phyloP scores from a whole-genome alignment of 2,329 filamentous ascomycete species.

The Sphaerulina vaccinii region DNA sequence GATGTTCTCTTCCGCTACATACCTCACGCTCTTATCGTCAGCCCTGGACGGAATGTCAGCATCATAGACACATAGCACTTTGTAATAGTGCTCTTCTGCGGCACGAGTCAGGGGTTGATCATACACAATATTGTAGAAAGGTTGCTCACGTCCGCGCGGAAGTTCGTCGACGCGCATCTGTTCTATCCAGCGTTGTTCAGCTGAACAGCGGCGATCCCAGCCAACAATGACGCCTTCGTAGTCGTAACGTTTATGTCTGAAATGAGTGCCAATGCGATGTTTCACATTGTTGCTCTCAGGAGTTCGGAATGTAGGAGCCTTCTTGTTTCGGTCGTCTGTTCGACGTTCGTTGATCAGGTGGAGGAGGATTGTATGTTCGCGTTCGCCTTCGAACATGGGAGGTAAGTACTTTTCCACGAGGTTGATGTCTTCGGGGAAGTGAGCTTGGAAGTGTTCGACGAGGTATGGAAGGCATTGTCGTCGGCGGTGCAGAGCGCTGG shows the following conservation, averaged over 20 bases:
- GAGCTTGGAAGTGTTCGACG: slow-evolving; percentile 61
- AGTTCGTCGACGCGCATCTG: slow-evolving; percentile 63
- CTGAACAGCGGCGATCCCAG: slow-evolving; percentile 68
- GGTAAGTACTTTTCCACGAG: slow-evolving; percentile 67
- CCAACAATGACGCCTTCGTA: slow-evolving; percentile 82
- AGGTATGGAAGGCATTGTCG: slow-evolving; percentile 65
- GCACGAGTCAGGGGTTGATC: slow-evolving; percentile 45
- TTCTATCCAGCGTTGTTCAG: slow-evolving; percentile 62
- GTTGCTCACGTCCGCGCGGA: slow-evolving; percentile 61
- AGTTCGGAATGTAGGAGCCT: slow-evolving; percentile 36
- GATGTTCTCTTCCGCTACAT: slow-evolving; percentile 81
- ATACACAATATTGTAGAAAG: slow-evolving; percentile 85
- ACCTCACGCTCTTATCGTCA: slow-evolving; percentile 66
- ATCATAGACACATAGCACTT: slow-evolving; percentile 68
- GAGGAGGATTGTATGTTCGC: slow-evolving; percentile 55
- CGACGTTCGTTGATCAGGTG: slow-evolving; percentile 57
- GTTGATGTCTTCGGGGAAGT: slow-evolving; percentile 69
- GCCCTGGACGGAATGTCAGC: slow-evolving; percentile 46
- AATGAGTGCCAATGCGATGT: slow-evolving; percentile 78
- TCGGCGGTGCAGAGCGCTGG: slow-evolving; percentile 37
- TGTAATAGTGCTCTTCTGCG: slow-evolving; percentile 68
- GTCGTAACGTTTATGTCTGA: slow-evolving; percentile 75
- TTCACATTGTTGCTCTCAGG: slow-evolving; percentile 41
- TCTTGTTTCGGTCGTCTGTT: slow-evolving; percentile 56
- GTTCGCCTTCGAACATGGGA: slow-evolving; percentile 56